Percentiles rank a stretch among this genome's conserved stretches.
phyloP scores from a whole-genome alignment of 495 filamentous ascomycete genomes.

The Hyaloscypha hepaticicola region DNA sequence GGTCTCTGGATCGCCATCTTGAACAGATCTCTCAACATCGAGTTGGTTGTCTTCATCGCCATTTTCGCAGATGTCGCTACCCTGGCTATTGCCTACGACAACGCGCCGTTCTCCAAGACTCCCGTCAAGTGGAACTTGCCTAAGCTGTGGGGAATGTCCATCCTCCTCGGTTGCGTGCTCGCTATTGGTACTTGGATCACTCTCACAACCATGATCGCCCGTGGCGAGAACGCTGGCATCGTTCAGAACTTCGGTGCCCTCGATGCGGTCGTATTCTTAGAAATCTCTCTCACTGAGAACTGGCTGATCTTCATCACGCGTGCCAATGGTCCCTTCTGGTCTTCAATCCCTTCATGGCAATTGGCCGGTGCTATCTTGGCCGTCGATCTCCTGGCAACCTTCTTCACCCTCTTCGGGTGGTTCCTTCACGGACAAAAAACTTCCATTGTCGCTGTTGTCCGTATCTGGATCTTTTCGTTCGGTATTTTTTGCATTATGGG shows the following conservation, averaged over 20 bases:
- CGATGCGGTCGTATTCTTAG: conserved; percentile 81
- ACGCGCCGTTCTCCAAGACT: conserved; percentile 79
- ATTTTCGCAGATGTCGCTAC: conserved; percentile 95
- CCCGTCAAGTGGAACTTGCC: conserved; percentile 95
- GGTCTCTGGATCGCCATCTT: conserved; percentile 87
- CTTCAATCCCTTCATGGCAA: conserved; percentile 79
- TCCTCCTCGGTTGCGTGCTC: conserved; percentile 76
- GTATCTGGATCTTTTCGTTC: conserved; percentile 88
- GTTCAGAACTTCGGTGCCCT: conserved; percentile 82
- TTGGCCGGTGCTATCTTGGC: conserved; percentile 70
- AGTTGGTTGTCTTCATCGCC: conserved; percentile 88
- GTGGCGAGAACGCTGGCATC: conserved; percentile 70
- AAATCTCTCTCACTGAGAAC: conserved; percentile 90
- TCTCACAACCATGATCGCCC: conserved; percentile 71
- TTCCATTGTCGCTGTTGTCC: conserved; percentile 73
- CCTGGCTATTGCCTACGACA: conserved; percentile 90
- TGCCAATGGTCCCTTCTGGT: conserved; percentile 85
- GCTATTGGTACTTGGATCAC: conserved; percentile 83
- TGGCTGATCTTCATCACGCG: conserved; percentile 97
- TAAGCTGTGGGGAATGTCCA: conserved; percentile 88
- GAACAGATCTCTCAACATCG: conserved; percentile 79
- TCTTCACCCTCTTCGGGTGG: conserved; percentile 81
- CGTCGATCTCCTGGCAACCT: conserved; percentile 79
- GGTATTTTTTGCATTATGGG: conserved; percentile 74
- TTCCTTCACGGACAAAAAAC: conserved; percentile 62